phyloP scores from a whole-genome alignment of 495 filamentous ascomycete species.

The Geoglossum glabrum region DNA sequence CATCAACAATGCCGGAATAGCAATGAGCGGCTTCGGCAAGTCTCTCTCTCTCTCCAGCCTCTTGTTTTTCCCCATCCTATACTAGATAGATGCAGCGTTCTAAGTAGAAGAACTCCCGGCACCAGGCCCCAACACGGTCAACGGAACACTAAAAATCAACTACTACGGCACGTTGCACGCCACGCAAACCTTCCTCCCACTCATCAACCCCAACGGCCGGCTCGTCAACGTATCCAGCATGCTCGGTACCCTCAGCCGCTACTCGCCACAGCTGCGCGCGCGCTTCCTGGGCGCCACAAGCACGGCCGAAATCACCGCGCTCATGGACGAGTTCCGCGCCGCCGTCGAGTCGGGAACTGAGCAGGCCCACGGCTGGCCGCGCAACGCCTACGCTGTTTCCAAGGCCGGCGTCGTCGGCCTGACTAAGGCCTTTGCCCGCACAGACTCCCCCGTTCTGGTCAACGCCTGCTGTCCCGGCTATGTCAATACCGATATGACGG shows the following conservation, averaged over 20 bases:
- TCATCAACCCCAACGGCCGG: slow-evolving; percentile 21
- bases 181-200: slow-evolving; percentile 21
- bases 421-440: too few species aligned
- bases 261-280: slow-evolving; percentile 16
- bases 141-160: slow-evolving; percentile 24
- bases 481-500: slow-evolving; percentile 33
- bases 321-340: too few species aligned
- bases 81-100: too few species aligned
- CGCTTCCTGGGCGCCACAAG: too few species aligned
- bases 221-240: slow-evolving; percentile 27
- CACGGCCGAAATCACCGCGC: too few species aligned
- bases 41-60: not conserved
- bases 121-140: slow-evolving; percentile 25
- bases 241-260: slow-evolving; percentile 22
- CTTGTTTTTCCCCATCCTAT: too few species aligned
- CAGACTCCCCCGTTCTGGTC: slow-evolving; percentile 5
- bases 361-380: too few species aligned
- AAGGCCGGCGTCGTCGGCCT: too few species aligned
- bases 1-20: slow-evolving; percentile 28
- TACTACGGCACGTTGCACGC: slow-evolving; percentile 27
- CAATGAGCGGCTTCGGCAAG: slow-evolving; percentile 18
- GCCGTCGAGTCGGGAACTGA: too few species aligned
- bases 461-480: slow-evolving; percentile 33
- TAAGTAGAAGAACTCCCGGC: not conserved
- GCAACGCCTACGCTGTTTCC: too few species aligned